Conservation (phyloP, 257 asterid genomes). For the Rauvolfia tetraphylla region DNA sequence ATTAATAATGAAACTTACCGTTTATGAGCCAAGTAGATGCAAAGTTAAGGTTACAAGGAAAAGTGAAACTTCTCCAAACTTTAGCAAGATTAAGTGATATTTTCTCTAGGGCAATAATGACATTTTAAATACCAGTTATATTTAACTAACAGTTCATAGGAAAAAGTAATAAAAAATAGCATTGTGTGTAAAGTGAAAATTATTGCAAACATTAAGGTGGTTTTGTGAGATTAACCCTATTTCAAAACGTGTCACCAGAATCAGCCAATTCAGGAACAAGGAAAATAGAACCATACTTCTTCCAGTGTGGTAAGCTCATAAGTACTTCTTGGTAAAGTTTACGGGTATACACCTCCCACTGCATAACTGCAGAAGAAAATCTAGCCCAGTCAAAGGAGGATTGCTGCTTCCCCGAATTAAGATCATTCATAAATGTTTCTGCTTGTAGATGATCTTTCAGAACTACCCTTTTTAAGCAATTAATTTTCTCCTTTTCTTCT, state of each 20-base stretch:
- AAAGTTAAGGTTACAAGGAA: too few species aligned
- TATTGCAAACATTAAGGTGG: too few species aligned
- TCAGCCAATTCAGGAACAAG: constrained; percentile 7
- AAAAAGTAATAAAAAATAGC: too few species aligned
- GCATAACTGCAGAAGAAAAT: constrained; percentile 43
- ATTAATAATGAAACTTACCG: too few species aligned
- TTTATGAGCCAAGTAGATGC: too few species aligned
- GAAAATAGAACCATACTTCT: constrained; percentile 48
- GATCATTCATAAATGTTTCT: constrained; percentile 25
- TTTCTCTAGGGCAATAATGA: too few species aligned
- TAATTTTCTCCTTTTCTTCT: constrained; percentile 26
- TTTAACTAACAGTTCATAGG: too few species aligned
- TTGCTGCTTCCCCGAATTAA: constrained; percentile 18
- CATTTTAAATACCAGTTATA: too few species aligned
- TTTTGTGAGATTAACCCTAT: too few species aligned
- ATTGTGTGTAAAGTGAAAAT: too few species aligned
- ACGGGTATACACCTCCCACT: constrained; percentile 63
- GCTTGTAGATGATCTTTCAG: constrained; percentile 45
- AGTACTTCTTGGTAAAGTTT: constrained; percentile 41
- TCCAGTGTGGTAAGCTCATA: constrained; percentile 59
- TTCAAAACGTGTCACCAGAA: not conserved
- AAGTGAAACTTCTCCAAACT: too few species aligned
- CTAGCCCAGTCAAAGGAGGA: constrained; percentile 32
- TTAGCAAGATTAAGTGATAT: too few species aligned
- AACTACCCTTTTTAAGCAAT: constrained; percentile 29